Conservation (phyloP, 2,329 filamentous ascomycete species). For the Fusarium heterosporum region DNA sequence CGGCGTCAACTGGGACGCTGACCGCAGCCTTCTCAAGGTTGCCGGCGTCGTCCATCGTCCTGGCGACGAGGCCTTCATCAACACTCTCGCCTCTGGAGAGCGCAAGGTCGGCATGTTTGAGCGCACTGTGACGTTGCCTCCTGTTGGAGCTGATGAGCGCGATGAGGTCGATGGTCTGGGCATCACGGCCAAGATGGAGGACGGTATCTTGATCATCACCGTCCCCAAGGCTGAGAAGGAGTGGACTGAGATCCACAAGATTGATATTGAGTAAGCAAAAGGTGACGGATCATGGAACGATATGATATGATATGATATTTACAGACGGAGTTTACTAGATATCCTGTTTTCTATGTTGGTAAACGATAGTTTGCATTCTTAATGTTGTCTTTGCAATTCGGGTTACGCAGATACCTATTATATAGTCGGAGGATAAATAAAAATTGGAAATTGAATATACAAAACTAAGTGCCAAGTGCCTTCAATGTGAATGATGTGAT, state of each 20-base stretch:
- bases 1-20: conserved; percentile 79
- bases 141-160: conserved; percentile 54
- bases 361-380: neutral
- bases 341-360: conserved; percentile 5
- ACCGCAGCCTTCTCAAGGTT: conserved; percentile 73
- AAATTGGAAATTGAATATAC: conserved; percentile 3
- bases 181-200: conserved; percentile 81
- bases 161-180: conserved; percentile 73
- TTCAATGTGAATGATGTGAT: neutral
- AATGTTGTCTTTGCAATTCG: neutral
- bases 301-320: conserved; percentile 24
- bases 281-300: neutral
- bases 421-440: conserved; percentile 8
- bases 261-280: conserved; percentile 65
- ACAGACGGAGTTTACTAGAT: conserved; percentile 26
- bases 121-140: conserved; percentile 73
- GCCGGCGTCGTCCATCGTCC: conserved; percentile 80
- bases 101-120: conserved; percentile 81
- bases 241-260: conserved; percentile 71
- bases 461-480: neutral
- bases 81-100: conserved; percentile 72
- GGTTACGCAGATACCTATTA: neutral
- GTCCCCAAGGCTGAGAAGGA: conserved; percentile 78
- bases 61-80: conserved; percentile 75
- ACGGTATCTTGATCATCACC: conserved; percentile 81